Evolutionary conservation across 495 filamentous ascomycete genomes (phyloP), one percentile per base, ranked within the genome.

Genomic region (Xylaria scruposa): DNA sequence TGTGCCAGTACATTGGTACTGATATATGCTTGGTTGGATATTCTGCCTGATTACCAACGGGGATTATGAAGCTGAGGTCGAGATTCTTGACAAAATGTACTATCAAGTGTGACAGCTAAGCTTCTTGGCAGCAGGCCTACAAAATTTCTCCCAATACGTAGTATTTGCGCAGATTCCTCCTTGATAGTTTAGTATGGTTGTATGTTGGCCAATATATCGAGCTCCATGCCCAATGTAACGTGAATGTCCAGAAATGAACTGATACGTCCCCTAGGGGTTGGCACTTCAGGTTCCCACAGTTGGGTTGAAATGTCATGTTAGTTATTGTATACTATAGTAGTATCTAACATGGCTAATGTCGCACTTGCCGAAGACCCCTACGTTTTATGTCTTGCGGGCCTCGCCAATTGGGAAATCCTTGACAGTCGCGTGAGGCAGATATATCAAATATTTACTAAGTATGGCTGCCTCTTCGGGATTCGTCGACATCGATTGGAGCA

Each of bases 391-490:
- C 62, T 9, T 24, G 10, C 38, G 62, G 62, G n/a, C 15, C 10
- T 49, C 24, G 26, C 62, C 42, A 42, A 40, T 12, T n/a, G 12
- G 12, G 42, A 49, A 33, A 40, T 63, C 38, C 36, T 44, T 29
- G 60, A 63, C 1, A 13, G 12, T 63, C 60, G 38, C 60, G 60
- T 63, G 29, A 40, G 42, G 47, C 21, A 46, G 12, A 9, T 10
- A 46, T 65, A 46, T 47, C 62, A 26, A 65, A 46, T 65, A 15
- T 62, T 49, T 26, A 31, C 42, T 29, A 31, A 31, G 29, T 3
- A 67, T 29, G 44, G n/a, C 26, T 44, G 31, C 49, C n/a, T 59
- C 56, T 51, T 63, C 29, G 33, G 36, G 46, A 46, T 33, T 44
- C 47, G 5, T 64, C 8, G 46, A 51, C 21, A 19, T 62, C 3